Base-by-base conservation (phyloP, 2,329 filamentous ascomycete genomes). In the Dactylellina parvicollis region DNA sequence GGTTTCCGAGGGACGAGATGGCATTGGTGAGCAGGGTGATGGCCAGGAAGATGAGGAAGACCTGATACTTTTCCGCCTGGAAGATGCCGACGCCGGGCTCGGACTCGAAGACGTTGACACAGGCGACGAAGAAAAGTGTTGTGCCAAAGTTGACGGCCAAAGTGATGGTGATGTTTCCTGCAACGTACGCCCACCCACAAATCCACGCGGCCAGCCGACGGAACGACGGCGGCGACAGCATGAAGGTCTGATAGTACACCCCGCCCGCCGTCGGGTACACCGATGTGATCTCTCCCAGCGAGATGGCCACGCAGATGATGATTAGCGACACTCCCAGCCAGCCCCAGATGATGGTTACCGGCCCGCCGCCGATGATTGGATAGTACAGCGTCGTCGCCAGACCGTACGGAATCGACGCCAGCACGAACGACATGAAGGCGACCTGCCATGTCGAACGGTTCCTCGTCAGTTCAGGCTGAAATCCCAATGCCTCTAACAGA, bases 131-230 rank as follows among this genome's bases (percentile, higher is more conserved):
- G 79, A 86, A 86, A 14, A 84, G 80, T 2, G 84, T 81, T n/a
- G 84, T 85, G 78, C 89, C 90, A 77, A 92, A 92, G 82, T 91
- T 91, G 79, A 92, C 90, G n/a, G 89, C 86, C n/a, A 92, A 83
- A 0, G 90, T 92, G 76, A 93, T 93, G 76, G 89, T 92, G 80
- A 92, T 89, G 81, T 92, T 92, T 69, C 91, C 91, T 56, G 92
- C 87, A 16, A 91, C 86, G 79, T 90, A 92, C 20, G 89, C 83
- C 90, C 90, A 92, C 72, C 90, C 90, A 76, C 88, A 90, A 54
- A 90, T 86, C 86, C 88, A 92, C 30, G 88, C 88, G 14, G 88
- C 83, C 14, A 90, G 81, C 42, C 85, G 86, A 59, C 89, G 87
- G 81, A 86, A 89, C 14, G 80, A 80, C 24, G 84, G 79, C 16